Evolutionary conservation across 2,329 filamentous ascomycete species (phyloP), one percentile per base, ranked within the genome.

Genomic region (Fusarium xylarioides): DNA sequence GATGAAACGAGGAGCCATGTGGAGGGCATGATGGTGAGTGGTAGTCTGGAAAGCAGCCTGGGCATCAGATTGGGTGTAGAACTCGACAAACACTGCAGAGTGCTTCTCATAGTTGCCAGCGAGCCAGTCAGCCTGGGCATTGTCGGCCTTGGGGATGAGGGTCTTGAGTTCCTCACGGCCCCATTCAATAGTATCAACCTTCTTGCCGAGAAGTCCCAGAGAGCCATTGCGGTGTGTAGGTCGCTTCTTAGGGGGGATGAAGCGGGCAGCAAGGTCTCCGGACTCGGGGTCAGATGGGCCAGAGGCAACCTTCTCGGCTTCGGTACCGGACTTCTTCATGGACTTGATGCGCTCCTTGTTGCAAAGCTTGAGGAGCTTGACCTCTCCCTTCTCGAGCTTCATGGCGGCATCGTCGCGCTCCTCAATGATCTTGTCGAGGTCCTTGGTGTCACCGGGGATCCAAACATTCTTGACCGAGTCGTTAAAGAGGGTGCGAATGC

Each of bases 41-140:
- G 97, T 86, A 26, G 90, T 91, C 82, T 98, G 95, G 82, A 89
- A 97, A 30, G 95, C 95, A 64, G 88, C 86, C 81, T 99, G 95
- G 14, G 96, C 96, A 68, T 94, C 93, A 30, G 91, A 88, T 79
- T 97, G 93, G 7, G 89, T 91, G 71, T 90, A 88, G 79, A 97
- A 99, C 79, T 98, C 95, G 72, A 99, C 93, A 77, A 99, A 98
- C n/a, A 96, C 92, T 7, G 95, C 91, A 58, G 89, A 89, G 60
- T 92, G 85, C 73, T 88, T 87, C 59, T 89, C 86, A 30, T 87
- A 91, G 70, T 93, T 88, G 54, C 92, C 90, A 18, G 86, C 83
- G 43, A 88, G 87, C 77, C 94, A 91, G 43, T 89, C 74, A 82
- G 89, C 82, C 90, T 84, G 92, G 16, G 90, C 86, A 53, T 87